Evolutionary conservation across 148 eudicot species (phyloP).

Genomic region (Chenopodium suecicum): DNA sequence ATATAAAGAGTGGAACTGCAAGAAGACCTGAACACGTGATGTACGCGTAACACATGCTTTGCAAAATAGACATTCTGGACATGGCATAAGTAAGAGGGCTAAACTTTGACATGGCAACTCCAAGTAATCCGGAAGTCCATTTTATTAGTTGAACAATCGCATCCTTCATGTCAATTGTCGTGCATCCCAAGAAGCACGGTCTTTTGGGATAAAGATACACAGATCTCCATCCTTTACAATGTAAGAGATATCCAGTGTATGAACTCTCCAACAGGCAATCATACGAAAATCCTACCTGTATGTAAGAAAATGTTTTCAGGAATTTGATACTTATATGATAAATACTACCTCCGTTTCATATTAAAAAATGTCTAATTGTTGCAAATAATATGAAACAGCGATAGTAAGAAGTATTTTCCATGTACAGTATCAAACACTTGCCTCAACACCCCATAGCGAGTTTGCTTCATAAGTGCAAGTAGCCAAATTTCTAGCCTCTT

Average conservation of each 20-base stretch:
- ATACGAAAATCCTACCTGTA: conserved; percentile 31
- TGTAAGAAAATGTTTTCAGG: background rate
- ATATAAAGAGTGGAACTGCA: conserved; percentile 20
- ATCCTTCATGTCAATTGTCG: conserved; percentile 35
- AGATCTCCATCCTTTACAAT: conserved; percentile 34
- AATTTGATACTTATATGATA: background rate
- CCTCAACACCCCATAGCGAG: conserved; percentile 64
- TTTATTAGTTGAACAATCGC: conserved; percentile 31
- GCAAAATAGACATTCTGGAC: conserved; percentile 29
- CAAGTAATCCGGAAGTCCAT: conserved; percentile 33
- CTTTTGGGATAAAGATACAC: conserved; percentile 33
- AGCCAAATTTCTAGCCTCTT: conserved; percentile 46
- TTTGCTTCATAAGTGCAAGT: conserved; percentile 51
- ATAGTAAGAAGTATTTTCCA: background rate
- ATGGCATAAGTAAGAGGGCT: conserved; percentile 31
- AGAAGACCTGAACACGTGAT: conserved; percentile 17
- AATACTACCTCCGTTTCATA: too few species aligned
- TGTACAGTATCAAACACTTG: conserved; percentile 25
- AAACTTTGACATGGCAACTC: conserved; percentile 30
- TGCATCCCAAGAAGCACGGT: conserved; percentile 34
- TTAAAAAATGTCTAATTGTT: too few species aligned
- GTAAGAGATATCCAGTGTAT: conserved; percentile 27
- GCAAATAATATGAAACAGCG: too few species aligned
- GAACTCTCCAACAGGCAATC: conserved; percentile 35
- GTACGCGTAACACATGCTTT: conserved; percentile 29